Evolutionary conservation across 371 early-diverging fungal genomes (phyloP), one percentile per base, ranked within the genome.

Genomic region (Funneliformis caledonium): DNA sequence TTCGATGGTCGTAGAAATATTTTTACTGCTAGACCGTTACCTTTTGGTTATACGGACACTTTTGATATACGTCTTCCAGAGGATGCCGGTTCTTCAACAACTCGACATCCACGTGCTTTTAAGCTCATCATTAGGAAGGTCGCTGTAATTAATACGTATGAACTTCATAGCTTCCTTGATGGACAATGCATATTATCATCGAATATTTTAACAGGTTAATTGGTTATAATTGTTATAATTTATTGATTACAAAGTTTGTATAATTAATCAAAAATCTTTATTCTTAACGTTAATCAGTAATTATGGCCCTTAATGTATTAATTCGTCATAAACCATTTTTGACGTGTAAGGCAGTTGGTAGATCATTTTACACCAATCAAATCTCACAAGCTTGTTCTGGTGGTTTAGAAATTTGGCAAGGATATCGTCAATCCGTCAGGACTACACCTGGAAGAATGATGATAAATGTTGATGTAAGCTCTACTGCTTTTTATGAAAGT

Each of bases 391-490:
- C 81, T 0, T 86, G 87, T 69, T 87, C 83, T 8, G 92, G 92
- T n/a, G 93, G 93, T 7, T 85, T 93, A 37, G 93, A 94, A 81
- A 87, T 92, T 22, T 95, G 95, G 94, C 89, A 88, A 42, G 96
- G 96, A 4, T 94, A 91, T 83, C 92, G 91, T 76, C 92, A 93
- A 81, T 89, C 92, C 75, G 84, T 92, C 33, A 86, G 91, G 4
- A 91, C 94, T 2, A 85, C 91, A n/a, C 50, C 78, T 11, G 88
- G 87, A 37, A 81, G 83, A 59, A 86, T 91, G 88, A 85, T 88
- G 87, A 85, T 96, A 62, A 97, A 97, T 84, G 76, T 96, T 76
- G 96, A 97, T 85, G 92, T 95, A 0, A 90, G 93, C 6, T 93
- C 95, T 1, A 94, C 95, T 0, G 93, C 94, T 5, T 96, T 95